Conservation (phyloP, 768 basidiomycete genomes). For the Hygrophorus russula region DNA sequence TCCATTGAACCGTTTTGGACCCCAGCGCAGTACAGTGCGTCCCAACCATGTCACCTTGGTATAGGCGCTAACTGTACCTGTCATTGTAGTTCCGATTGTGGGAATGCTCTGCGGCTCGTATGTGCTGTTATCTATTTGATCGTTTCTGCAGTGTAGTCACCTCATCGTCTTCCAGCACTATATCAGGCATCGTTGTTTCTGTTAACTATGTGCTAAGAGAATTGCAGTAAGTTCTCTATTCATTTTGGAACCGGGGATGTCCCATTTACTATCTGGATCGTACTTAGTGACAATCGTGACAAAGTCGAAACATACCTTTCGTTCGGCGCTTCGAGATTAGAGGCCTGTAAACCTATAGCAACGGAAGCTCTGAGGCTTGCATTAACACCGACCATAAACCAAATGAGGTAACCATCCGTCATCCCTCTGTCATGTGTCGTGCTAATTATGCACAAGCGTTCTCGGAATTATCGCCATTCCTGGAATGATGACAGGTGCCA, state of each 20-base stretch:
- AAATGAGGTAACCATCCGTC: constrained; percentile 52
- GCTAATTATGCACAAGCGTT: constrained; percentile 30
- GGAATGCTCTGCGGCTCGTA: constrained; percentile 70
- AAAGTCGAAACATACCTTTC: constrained; percentile 81
- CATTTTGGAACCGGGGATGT: background rate
- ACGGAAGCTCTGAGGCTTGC: constrained; percentile 72
- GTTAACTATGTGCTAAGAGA: constrained; percentile 66
- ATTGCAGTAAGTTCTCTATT: constrained; percentile 39
- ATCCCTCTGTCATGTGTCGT: background rate
- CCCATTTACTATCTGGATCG: background rate
- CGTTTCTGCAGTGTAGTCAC: no score
- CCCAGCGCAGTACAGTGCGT: constrained; percentile 69
- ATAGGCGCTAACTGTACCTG: background rate
- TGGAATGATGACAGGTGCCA: constrained; percentile 89
- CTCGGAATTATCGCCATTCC: constrained; percentile 72
- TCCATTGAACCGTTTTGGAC: constrained; percentile 70
- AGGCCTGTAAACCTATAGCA: constrained; percentile 74
- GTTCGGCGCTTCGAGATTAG: constrained; percentile 74
- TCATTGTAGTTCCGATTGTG: constrained; percentile 57
- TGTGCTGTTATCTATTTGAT: no score
- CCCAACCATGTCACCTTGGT: background rate
- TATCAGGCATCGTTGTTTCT: constrained; percentile 65
- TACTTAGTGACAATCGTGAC: constrained; percentile 63
- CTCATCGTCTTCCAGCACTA: constrained; percentile 29
- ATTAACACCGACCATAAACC: constrained; percentile 72